phyloP scores from a whole-genome alignment of 371 early-diverging fungal species.

The Mortierella sp. region DNA sequence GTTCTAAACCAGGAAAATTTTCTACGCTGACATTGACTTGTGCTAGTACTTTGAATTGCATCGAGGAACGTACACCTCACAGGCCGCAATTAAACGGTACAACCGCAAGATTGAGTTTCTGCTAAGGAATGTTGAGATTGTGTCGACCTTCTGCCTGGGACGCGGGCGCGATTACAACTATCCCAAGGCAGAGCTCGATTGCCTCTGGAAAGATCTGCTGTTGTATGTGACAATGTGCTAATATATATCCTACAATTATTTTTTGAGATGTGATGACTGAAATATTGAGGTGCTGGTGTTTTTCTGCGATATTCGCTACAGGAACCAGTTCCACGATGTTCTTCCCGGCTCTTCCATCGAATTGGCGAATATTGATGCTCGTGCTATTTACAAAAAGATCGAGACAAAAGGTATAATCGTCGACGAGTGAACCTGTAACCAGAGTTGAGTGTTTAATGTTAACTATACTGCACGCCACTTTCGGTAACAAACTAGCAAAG shows the following conservation, averaged over 20 bases:
- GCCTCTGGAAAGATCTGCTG: slow-evolving; percentile 92
- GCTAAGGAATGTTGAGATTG: slow-evolving; percentile 86
- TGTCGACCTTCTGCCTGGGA: slow-evolving; percentile 57
- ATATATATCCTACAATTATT: too few species aligned
- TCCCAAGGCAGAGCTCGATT: slow-evolving; percentile 78
- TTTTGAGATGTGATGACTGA: too few species aligned
- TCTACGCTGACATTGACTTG: not conserved
- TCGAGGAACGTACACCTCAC: slow-evolving; percentile 97
- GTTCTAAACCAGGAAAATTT: not conserved
- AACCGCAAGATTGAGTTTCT: slow-evolving; percentile 90
- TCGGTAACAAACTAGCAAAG: slow-evolving; percentile 19
- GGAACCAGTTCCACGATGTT: slow-evolving; percentile 97
- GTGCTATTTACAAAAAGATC: slow-evolving; percentile 60
- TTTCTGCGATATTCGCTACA: slow-evolving; percentile 7
- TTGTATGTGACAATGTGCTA: slow-evolving; percentile 61
- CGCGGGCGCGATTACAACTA: slow-evolving; percentile 60
- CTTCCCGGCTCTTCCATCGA: slow-evolving; percentile 94
- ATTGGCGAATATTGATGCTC: slow-evolving; percentile 88
- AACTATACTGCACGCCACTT: too few species aligned
- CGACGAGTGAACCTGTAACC: too few species aligned
- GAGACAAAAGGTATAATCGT: slow-evolving; percentile 55
- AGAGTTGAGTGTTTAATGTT: too few species aligned
- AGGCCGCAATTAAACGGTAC: slow-evolving; percentile 84
- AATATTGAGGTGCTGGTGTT: too few species aligned
- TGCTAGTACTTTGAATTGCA: slow-evolving; percentile 93